These are phyloP conservation scores for Aspergillus brunneoviolaceus DNA, from an alignment of 2,329 filamentous ascomycete genomes.

Conservation along the genomic window DNA sequence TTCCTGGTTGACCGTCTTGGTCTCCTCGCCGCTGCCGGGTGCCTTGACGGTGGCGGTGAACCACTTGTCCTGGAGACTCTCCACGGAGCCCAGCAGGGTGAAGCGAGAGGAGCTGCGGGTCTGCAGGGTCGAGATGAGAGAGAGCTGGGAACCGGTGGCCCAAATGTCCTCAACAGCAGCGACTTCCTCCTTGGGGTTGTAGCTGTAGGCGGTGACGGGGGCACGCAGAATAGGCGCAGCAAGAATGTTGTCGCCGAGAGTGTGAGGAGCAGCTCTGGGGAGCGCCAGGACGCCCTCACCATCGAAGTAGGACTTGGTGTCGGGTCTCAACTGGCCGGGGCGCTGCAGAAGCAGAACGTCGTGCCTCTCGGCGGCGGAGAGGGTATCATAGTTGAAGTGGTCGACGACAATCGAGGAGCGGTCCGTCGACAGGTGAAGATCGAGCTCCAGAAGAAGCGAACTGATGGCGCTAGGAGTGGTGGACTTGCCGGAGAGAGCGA, in stretches of 20 bases:
- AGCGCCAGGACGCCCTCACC: slow-evolving; percentile 73
- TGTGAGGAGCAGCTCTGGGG: slow-evolving; percentile 76
- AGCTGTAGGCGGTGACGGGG: slow-evolving; percentile 82
- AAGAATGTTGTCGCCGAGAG: slow-evolving; percentile 74
- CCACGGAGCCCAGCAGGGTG: slow-evolving; percentile 78
- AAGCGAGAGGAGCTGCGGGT: slow-evolving; percentile 91
- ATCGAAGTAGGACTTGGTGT: slow-evolving; percentile 74
- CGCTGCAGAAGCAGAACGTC: slow-evolving; percentile 79
- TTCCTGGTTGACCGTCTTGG: slow-evolving; percentile 73
- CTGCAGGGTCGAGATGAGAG: slow-evolving; percentile 82
- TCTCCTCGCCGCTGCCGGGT: slow-evolving; percentile 52
- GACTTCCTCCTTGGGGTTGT: slow-evolving; percentile 85
- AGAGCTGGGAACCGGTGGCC: slow-evolving; percentile 78
- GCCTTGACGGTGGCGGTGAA: slow-evolving; percentile 74
- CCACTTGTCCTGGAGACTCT: slow-evolving; percentile 86
- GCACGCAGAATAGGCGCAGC: slow-evolving; percentile 80
- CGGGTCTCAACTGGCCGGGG: slow-evolving; percentile 64
- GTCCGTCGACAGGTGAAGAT: slow-evolving; percentile 82
- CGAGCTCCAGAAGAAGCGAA: slow-evolving; percentile 80
- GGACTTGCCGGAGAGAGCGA: slow-evolving; percentile 73
- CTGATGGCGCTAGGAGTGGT: slow-evolving; percentile 71
- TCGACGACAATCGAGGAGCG: slow-evolving; percentile 84
- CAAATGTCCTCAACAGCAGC: slow-evolving; percentile 76
- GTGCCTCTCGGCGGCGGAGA: slow-evolving; percentile 76
- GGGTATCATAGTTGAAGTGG: slow-evolving; percentile 88